Percentiles rank a stretch among this genome's conserved stretches.
phyloP scores from a whole-genome alignment of 768 basidiomycete genomes.

The Omphalotus guepiniiformis region DNA sequence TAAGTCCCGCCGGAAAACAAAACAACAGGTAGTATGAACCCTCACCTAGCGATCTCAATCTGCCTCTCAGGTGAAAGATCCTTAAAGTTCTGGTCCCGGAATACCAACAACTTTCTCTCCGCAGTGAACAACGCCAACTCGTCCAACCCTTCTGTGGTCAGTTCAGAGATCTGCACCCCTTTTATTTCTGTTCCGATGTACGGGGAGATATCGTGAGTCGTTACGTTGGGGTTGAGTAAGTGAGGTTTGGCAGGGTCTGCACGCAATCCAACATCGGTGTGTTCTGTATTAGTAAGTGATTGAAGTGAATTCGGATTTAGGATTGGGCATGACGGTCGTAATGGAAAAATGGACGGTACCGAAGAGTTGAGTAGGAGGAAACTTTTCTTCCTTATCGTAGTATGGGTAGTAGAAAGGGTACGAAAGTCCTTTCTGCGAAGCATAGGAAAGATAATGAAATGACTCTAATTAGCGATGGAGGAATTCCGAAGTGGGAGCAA shows the following conservation, averaged over 20 bases:
- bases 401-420: slow-evolving; percentile 49
- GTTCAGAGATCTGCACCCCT: slow-evolving; percentile 50
- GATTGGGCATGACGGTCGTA: not conserved
- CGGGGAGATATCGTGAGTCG: slow-evolving; percentile 37
- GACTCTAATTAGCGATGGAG: not conserved
- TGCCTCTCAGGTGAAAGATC: slow-evolving; percentile 49
- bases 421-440: slow-evolving; percentile 26
- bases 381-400: slow-evolving; percentile 45
- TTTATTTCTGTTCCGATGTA: slow-evolving; percentile 49
- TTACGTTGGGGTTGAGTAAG: slow-evolving; percentile 38
- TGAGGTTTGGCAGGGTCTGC: slow-evolving; percentile 51
- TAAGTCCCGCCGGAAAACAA: not conserved
- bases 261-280: slow-evolving; percentile 39
- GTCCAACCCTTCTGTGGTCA: slow-evolving; percentile 47
- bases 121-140: slow-evolving; percentile 50
- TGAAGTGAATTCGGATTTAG: not conserved
- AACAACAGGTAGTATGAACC: not conserved
- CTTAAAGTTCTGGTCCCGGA: slow-evolving; percentile 62
- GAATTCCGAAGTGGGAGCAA: not conserved
- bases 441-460: no score
- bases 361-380: slow-evolving; percentile 42
- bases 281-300: slow-evolving; percentile 24
- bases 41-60: slow-evolving; percentile 45
- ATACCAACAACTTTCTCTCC: slow-evolving; percentile 49
- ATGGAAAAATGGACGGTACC: slow-evolving; percentile 26